These are phyloP conservation scores for Wickerhamiella infanticola DNA, from an alignment of 1,139 yeast species.

Conservation along the genomic window DNA sequence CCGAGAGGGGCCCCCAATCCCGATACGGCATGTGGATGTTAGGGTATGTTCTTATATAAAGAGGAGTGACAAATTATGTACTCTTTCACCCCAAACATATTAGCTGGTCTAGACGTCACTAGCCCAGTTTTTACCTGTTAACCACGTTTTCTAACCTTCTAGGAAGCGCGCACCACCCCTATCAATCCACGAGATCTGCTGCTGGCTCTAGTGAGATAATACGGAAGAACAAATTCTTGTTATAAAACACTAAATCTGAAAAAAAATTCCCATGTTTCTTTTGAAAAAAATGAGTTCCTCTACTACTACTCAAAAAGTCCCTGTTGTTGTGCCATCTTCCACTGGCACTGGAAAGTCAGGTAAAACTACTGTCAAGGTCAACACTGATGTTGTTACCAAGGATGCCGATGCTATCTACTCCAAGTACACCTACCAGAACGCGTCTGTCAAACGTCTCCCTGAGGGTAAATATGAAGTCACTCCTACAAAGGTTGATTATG, in stretches of 20 bases:
- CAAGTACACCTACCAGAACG: conserved; percentile 56
- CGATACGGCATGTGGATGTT: not conserved
- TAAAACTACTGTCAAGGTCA: conserved; percentile 34
- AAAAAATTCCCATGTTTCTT: conserved; percentile 1
- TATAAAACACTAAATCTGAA: conserved; percentile 4
- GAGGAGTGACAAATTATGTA: not conserved
- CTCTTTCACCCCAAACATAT: not conserved
- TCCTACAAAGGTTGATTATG: conserved; percentile 59
- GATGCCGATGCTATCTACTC: conserved; percentile 48
- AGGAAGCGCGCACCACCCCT: conserved; percentile 23
- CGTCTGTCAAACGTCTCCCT: conserved; percentile 37
- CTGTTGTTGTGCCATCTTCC: conserved; percentile 5
- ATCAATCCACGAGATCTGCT: conserved; percentile 18
- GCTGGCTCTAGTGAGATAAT: conserved; percentile 16
- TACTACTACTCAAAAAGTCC: conserved; percentile 4
- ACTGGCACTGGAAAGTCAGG: conserved; percentile 21
- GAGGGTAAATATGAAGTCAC: conserved; percentile 50
- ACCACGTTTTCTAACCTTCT: conserved; percentile 17
- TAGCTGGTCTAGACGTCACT: conserved; percentile 4
- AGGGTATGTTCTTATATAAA: not conserved
- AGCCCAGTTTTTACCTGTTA: conserved; percentile 5
- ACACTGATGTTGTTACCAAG: conserved; percentile 45
- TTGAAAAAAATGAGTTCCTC: conserved; percentile 5
- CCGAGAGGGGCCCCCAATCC: not conserved
- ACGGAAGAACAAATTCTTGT: conserved; percentile 1